These are phyloP conservation scores for Pythium dissimile DNA, from an alignment of 352 stramenopile genomes.

Conservation along the genomic window DNA sequence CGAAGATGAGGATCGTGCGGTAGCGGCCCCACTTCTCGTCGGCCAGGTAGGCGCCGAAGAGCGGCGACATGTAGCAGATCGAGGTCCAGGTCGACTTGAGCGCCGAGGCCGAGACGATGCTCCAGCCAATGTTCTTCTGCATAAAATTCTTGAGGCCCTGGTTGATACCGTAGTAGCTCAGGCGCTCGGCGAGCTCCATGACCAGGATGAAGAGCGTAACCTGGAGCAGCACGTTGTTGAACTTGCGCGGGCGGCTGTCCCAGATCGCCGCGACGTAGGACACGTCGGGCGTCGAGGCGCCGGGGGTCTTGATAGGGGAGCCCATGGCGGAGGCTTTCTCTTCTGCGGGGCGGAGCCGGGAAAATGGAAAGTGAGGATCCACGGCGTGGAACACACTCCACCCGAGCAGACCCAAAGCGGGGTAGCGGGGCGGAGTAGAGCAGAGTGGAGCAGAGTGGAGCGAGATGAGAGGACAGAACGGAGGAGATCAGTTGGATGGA, in stretches of 20 bases:
- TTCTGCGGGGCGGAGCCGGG: not conserved
- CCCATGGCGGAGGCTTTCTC: not conserved
- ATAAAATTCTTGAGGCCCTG: conserved; percentile 86
- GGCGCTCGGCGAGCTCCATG: conserved; percentile 53
- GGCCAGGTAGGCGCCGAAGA: conserved; percentile 54
- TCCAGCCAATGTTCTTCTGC: conserved; percentile 47
- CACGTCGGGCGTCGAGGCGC: conserved; percentile 10
- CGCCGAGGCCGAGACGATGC: conserved; percentile 42
- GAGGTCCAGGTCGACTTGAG: conserved; percentile 72
- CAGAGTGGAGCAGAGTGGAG: no score
- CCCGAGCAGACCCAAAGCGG: not conserved
- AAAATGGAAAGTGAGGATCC: conserved; percentile 4
- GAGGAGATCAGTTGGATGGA: not conserved
- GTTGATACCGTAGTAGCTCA: conserved; percentile 87
- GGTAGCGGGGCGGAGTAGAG: not conserved
- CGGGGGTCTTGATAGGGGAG: conserved; percentile 19
- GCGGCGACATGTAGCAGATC: conserved; percentile 52
- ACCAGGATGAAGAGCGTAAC: conserved; percentile 61
- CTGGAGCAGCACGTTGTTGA: conserved; percentile 53
- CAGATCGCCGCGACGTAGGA: conserved; percentile 28
- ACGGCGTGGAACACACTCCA: not conserved
- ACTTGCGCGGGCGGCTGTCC: conserved; percentile 47
- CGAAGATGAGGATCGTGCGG: conserved; percentile 54
- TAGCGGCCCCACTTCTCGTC: conserved; percentile 64
- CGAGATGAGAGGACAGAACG: no score